Evolutionary conservation across 257 asterid species (phyloP).

Genomic region (Eustoma russellianum): DNA sequence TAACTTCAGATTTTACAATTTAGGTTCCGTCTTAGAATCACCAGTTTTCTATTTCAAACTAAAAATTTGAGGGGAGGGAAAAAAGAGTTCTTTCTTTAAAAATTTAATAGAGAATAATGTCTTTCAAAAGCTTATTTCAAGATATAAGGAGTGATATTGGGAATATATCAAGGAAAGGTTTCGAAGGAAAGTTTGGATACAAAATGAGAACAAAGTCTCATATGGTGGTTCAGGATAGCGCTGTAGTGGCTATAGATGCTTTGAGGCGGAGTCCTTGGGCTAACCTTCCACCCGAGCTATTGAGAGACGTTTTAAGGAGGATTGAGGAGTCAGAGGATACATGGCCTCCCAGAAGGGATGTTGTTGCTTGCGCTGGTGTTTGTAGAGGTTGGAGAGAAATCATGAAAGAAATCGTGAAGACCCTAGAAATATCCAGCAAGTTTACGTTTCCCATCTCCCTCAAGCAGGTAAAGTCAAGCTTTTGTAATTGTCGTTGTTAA

Average conservation of each 20-base stretch:
- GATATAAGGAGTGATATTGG: constrained; percentile 35
- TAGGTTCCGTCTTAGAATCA: background rate
- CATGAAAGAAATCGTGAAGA: constrained; percentile 63
- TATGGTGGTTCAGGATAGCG: constrained; percentile 35
- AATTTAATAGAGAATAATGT: constrained; percentile 11
- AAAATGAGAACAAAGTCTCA: constrained; percentile 33
- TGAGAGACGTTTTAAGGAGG: constrained; percentile 78
- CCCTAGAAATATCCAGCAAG: constrained; percentile 53
- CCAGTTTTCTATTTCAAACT: background rate
- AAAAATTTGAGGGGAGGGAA: background rate
- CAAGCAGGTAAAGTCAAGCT: constrained; percentile 56
- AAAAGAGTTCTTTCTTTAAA: too few species aligned
- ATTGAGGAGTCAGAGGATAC: constrained; percentile 63
- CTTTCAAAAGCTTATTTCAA: constrained; percentile 32
- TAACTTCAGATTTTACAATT: background rate
- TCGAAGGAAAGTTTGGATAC: constrained; percentile 20
- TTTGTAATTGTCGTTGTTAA: background rate
- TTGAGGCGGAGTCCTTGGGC: constrained; percentile 94
- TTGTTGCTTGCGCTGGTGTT: constrained; percentile 94
- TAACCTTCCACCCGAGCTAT: constrained; percentile 81
- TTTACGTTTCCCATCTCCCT: constrained; percentile 84
- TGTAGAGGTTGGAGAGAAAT: constrained; percentile 94
- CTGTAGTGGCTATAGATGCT: constrained; percentile 47
- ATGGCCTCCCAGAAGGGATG: constrained; percentile 75
- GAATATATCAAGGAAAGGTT: constrained; percentile 39